phyloP scores from a whole-genome alignment of 2,329 filamentous ascomycete species.

The Microdochium trichocladiopsis region DNA sequence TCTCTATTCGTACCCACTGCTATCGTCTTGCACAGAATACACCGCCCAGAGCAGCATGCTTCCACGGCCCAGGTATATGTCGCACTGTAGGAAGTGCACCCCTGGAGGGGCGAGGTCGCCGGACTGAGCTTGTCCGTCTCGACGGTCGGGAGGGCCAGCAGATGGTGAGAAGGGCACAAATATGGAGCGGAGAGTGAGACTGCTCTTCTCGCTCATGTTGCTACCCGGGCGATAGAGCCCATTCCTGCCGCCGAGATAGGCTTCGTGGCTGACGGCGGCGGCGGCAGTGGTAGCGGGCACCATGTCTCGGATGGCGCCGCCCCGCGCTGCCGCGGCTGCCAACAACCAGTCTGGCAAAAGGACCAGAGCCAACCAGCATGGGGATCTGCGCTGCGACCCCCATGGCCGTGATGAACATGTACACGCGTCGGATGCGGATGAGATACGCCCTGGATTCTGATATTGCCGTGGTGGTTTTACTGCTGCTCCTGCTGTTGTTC shows the following conservation, averaged over 20 bases:
- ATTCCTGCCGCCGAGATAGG: conserved; percentile 10
- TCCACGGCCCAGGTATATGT: conserved; percentile 16
- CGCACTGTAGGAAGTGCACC: conserved; percentile 20
- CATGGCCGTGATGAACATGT: not conserved
- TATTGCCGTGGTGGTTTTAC: conserved; percentile 11
- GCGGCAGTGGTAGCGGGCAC: too few relatives aligned
- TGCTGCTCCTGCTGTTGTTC: too few relatives aligned
- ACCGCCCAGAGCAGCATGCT: conserved; percentile 19
- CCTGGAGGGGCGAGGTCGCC: conserved; percentile 14
- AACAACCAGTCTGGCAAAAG: too few relatives aligned
- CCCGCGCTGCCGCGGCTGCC: too few relatives aligned
- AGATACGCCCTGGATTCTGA: conserved; percentile 14
- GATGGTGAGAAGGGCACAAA: conserved; percentile 16
- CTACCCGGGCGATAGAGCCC: too few relatives aligned
- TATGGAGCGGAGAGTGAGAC: conserved; percentile 13
- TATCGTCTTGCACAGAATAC: conserved; percentile 16
- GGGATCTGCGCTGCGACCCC: not conserved
- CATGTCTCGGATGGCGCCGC: conserved; percentile 7
- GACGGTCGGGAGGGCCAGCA: conserved; percentile 8
- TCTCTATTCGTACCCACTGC: not conserved
- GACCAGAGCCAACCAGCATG: not conserved
- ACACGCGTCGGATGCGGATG: conserved; percentile 3
- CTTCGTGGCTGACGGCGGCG: conserved; percentile 10
- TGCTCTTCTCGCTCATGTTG: too few relatives aligned
- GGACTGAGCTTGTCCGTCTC: conserved; percentile 8